Percentiles rank a stretch among this genome's conserved stretches.
These are phyloP conservation scores for Iberis pinnata DNA, from an alignment of 345 rosid species.

Conservation along the genomic window DNA sequence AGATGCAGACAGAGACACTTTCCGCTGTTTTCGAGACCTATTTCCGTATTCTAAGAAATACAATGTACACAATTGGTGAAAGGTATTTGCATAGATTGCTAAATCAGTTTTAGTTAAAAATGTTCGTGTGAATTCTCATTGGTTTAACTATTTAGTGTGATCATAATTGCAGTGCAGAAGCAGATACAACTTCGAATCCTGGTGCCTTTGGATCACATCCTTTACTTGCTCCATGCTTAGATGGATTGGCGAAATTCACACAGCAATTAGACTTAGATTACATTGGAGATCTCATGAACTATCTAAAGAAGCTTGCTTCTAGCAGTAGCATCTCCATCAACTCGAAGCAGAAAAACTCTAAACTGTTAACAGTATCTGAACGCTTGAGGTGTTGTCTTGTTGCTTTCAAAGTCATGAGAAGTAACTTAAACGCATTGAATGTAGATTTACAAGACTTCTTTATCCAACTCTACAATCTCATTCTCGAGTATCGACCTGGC, in stretches of 20 bases:
- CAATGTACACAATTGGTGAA: slow-evolving; percentile 42
- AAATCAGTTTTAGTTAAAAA: no score
- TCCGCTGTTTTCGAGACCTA: slow-evolving; percentile 85
- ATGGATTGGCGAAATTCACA: slow-evolving; percentile 80
- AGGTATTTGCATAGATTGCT: slow-evolving; percentile 38
- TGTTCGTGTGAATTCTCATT: not conserved
- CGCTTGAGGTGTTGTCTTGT: slow-evolving; percentile 82
- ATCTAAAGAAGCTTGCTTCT: slow-evolving; percentile 75
- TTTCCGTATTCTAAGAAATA: slow-evolving; percentile 78
- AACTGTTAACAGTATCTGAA: slow-evolving; percentile 54
- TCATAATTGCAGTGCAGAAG: slow-evolving; percentile 47
- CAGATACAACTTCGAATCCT: slow-evolving; percentile 27
- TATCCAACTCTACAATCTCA: slow-evolving; percentile 79
- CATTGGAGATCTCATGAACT: slow-evolving; percentile 84
- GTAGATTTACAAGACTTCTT: slow-evolving; percentile 92
- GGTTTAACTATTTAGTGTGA: not conserved
- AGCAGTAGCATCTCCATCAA: slow-evolving; percentile 34
- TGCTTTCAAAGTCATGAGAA: slow-evolving; percentile 94
- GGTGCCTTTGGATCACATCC: slow-evolving; percentile 47
- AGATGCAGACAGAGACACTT: slow-evolving; percentile 74
- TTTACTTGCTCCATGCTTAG: slow-evolving; percentile 71
- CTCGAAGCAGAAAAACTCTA: slow-evolving; percentile 34
- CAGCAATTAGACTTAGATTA: slow-evolving; percentile 79
- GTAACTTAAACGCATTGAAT: slow-evolving; percentile 86
- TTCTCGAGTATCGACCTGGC: slow-evolving; percentile 89